Evolutionary conservation across 2,329 filamentous ascomycete species (phyloP).

Genomic region (Rhynchosporium agropyri): DNA sequence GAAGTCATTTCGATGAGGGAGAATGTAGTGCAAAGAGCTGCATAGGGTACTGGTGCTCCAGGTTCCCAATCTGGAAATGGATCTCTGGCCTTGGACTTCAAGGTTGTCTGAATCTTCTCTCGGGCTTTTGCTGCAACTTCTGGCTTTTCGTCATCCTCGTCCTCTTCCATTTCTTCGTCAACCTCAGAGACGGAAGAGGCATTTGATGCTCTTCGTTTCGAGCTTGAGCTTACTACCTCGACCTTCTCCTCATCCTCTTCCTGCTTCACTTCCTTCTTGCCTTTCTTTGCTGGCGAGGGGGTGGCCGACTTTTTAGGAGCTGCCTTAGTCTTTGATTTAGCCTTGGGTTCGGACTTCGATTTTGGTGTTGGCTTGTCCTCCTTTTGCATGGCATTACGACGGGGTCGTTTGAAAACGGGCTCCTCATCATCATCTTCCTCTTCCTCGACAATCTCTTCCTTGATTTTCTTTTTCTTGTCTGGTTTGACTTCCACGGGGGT

Average conservation of each 20-base stretch:
- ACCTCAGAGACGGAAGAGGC: slow-evolving; percentile 52
- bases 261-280: slow-evolving; percentile 20
- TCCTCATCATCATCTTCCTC: slow-evolving; percentile 57
- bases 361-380: slow-evolving; percentile 35
- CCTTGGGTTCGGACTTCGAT: slow-evolving; percentile 25
- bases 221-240: slow-evolving; percentile 34
- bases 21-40: slow-evolving; percentile 91
- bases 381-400: slow-evolving; percentile 44
- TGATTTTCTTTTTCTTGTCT: slow-evolving; percentile 39
- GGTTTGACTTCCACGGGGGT: slow-evolving; percentile 32
- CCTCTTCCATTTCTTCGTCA: slow-evolving; percentile 46
- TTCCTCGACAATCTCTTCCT: slow-evolving; percentile 39
- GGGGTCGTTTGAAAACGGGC: slow-evolving; percentile 61
- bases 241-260: slow-evolving; percentile 46
- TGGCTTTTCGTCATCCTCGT: slow-evolving; percentile 66
- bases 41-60: slow-evolving; percentile 88
- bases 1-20: slow-evolving; percentile 93
- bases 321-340: slow-evolving; percentile 18
- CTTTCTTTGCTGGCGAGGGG: slow-evolving; percentile 24
- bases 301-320: slow-evolving; percentile 24
- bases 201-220: slow-evolving; percentile 38
- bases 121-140: slow-evolving; percentile 73
- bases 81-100: slow-evolving; percentile 70
- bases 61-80: slow-evolving; percentile 95
- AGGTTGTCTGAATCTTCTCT: slow-evolving; percentile 76